These are phyloP conservation scores for Pseudogymnoascus sp. DNA, from an alignment of 2,329 filamentous ascomycete species.

Conservation along the genomic window DNA sequence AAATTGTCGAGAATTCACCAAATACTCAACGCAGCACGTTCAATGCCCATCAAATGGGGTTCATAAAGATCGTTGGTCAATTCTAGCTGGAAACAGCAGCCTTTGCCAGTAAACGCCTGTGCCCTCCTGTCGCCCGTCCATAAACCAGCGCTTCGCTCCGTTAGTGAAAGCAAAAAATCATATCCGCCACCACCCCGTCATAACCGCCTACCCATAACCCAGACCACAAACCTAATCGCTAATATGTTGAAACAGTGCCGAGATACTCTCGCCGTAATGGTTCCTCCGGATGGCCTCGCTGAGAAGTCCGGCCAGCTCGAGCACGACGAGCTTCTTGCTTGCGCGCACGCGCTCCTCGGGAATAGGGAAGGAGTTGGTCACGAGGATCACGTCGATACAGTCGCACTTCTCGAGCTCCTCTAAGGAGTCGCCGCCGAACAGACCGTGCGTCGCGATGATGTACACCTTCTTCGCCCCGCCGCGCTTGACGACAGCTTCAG, in stretches of 20 bases:
- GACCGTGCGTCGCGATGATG: slow-evolving; percentile 92
- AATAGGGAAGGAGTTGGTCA: slow-evolving; percentile 96
- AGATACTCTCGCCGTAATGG: slow-evolving; percentile 86
- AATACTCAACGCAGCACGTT: slow-evolving; percentile 12
- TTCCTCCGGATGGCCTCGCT: slow-evolving; percentile 91
- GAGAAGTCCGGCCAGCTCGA: slow-evolving; percentile 81
- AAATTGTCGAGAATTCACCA: slow-evolving; percentile 10
- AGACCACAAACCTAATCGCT: slow-evolving; percentile 9
- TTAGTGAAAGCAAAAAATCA: slow-evolving; percentile 2
- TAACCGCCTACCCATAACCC: background rate
- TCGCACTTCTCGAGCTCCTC: slow-evolving; percentile 86
- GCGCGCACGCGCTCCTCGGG: slow-evolving; percentile 60
- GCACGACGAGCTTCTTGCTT: slow-evolving; percentile 75
- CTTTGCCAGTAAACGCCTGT: slow-evolving; percentile 6
- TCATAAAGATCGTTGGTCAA: slow-evolving; percentile 5
- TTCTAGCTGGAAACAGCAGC: slow-evolving; percentile 2
- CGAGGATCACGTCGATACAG: slow-evolving; percentile 87
- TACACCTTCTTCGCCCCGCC: slow-evolving; percentile 90
- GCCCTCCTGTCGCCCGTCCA: background rate
- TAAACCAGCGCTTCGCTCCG: background rate
- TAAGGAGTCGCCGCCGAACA: slow-evolving; percentile 85
- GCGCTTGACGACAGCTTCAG: slow-evolving; percentile 90
- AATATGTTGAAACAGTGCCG: slow-evolving; percentile 22
- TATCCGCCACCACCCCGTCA: background rate
- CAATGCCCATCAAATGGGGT: slow-evolving; percentile 20